phyloP scores from a whole-genome alignment of 257 asterid species.

The Mentha longifolia region DNA sequence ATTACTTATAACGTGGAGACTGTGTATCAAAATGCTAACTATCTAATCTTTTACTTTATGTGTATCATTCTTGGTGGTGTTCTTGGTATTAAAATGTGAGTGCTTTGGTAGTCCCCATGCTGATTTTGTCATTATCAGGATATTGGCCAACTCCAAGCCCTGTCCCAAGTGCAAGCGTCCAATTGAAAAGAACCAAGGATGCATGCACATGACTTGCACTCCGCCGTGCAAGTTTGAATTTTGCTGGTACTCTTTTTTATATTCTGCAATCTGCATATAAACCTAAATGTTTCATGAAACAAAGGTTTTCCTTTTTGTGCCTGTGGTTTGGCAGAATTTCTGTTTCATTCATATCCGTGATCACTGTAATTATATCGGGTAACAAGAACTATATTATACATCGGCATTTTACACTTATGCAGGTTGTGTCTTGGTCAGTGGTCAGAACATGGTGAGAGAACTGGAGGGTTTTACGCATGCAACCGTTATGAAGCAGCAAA shows the following conservation, averaged over 20 bases:
- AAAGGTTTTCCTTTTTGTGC: background rate
- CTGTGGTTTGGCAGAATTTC: conserved; percentile 16
- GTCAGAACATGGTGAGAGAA: conserved; percentile 99
- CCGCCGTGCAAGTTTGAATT: conserved; percentile 99
- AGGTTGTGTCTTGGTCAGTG: conserved; percentile 98
- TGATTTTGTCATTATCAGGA: conserved; percentile 54
- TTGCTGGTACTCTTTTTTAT: conserved; percentile 75
- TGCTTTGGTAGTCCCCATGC: conserved; percentile 25
- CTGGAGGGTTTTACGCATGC: conserved; percentile 99
- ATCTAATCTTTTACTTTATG: conserved; percentile 1
- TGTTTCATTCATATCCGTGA: conserved; percentile 12
- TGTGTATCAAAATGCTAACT: conserved; percentile 11
- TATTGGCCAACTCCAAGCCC: conserved; percentile 98
- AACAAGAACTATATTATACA: conserved; percentile 11
- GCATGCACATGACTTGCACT: conserved; percentile 99
- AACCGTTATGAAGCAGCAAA: conserved; percentile 98
- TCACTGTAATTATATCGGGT: conserved; percentile 7
- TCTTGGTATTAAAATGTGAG: conserved; percentile 20
- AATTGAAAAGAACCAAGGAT: conserved; percentile 98
- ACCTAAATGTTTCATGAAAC: conserved; percentile 19
- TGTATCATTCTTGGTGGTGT: background rate
- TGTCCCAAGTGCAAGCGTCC: conserved; percentile 99
- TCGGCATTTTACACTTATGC: conserved; percentile 27
- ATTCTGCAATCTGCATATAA: conserved; percentile 2
- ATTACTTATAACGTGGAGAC: background rate